These are phyloP conservation scores for Xylaria acuta DNA, from an alignment of 495 filamentous ascomycete genomes.

Conservation along the genomic window DNA sequence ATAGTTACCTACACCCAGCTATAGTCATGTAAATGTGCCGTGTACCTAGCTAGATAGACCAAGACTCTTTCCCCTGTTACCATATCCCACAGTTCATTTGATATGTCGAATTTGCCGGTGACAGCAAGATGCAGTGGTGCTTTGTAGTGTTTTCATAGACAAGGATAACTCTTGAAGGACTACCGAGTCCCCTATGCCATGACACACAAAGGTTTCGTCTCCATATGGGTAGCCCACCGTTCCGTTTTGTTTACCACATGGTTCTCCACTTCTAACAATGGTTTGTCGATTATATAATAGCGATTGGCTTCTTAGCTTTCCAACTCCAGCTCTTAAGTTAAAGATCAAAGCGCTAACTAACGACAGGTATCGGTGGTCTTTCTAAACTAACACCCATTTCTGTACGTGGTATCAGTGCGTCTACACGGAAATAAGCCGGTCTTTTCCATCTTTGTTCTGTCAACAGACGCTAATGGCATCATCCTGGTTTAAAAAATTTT, in stretches of 20 bases:
- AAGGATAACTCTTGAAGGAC: conserved; percentile 2
- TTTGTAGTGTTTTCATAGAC: background rate
- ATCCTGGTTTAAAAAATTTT: background rate
- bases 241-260: conserved; percentile 15
- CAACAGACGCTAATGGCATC: background rate
- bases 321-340: background rate
- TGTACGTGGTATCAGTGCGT: background rate
- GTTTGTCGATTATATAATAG: conserved; percentile 16
- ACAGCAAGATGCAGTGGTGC: background rate
- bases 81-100: background rate
- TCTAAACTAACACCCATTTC: background rate
- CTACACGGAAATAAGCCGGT: conserved; percentile 11
- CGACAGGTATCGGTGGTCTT: background rate
- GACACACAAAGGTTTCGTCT: background rate
- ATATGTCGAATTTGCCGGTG: background rate
- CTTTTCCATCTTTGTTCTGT: background rate
- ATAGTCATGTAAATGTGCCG: background rate
- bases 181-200: background rate
- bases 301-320: conserved; percentile 14
- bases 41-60: background rate
- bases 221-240: background rate
- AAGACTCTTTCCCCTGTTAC: background rate
- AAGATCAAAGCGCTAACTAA: background rate
- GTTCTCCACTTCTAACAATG: background rate
- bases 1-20: background rate